These are phyloP conservation scores for Artomyces pyxidatus DNA, from an alignment of 768 basidiomycete species.

Conservation along the genomic window DNA sequence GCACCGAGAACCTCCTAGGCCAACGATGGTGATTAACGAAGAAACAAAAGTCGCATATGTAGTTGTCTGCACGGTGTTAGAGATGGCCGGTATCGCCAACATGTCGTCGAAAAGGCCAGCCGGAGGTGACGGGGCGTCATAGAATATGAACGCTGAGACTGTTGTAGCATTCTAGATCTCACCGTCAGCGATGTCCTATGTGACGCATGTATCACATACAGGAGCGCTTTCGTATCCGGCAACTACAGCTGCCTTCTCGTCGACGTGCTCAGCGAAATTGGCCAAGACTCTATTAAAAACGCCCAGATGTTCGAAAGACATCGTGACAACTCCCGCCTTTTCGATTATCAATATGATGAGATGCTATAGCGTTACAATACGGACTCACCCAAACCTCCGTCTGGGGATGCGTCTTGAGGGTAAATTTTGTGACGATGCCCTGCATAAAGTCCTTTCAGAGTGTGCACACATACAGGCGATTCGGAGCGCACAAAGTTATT, in stretches of 20 bases:
- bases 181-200: no score
- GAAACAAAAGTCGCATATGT: background rate
- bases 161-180: no score
- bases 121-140: conserved; percentile 14
- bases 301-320: no score
- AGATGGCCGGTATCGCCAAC: conserved; percentile 6
- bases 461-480: background rate
- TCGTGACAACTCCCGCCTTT: no score
- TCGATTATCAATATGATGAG: no score
- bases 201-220: no score
- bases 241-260: no score
- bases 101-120: conserved; percentile 14
- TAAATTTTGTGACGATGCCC: conserved; percentile 53
- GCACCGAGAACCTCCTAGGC: background rate
- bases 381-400: conserved; percentile 41
- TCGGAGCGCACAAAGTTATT: conserved; percentile 42
- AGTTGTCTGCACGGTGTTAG: background rate
- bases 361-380: no score
- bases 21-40: background rate
- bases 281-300: no score
- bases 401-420: conserved; percentile 44
- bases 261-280: no score
- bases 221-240: no score
- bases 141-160: conserved; percentile 9
- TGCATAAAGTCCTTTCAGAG: conserved; percentile 7